Base-by-base conservation (phyloP, 352 stramenopile species). In the Phytophthora boehmeriae region DNA sequence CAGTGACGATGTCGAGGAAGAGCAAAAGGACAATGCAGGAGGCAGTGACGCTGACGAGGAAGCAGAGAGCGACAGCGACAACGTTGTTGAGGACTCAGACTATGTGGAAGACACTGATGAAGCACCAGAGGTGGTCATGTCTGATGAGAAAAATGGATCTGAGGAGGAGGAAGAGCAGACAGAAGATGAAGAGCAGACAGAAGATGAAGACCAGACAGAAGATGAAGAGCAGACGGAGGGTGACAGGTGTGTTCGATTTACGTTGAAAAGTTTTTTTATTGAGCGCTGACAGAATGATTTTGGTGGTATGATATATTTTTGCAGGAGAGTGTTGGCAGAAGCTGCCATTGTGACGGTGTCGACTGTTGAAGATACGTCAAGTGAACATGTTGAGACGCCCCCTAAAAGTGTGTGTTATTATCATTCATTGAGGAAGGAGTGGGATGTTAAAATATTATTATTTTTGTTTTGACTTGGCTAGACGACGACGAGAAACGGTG, bases 401-500 rank as follows among this genome's bases (percentile, higher is more conserved):
- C 25, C 25, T 8, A 39, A 9, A 39, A 9, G 34, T 39, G 14
- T 4, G 10, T n/a, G 16, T 23, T 48, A 19, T 32, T 22, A 14
- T 30, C n/a, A 17, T 17, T 13, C 14, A 13, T 3, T 39, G 34
- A 11, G 8, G 14, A 39, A n/a, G 8, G 34, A 4, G 1, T 22
- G 25, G 4, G 20, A 8, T 13, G 17, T 10, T 48, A 23, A 32
- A 13, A n/a, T n/a, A n/a, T n/a, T n/a, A n/a, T n/a, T n/a, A n/a
- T 5, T 30, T 30, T 48, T 16, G 2, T 3, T 30, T 4, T 38
- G 2, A 14, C 9, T 8, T 36, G 13, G 11, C 17, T 48, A 74
- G 67, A 46, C 30, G 25, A 23, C 59, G 75, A 4, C 70, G 73
- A 10, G 28, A 39, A 38, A 77, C 38, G 1, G 47, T 80, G 23